Base-by-base conservation (phyloP, 352 stramenopile genomes). In the Phytophthora cactorum region DNA sequence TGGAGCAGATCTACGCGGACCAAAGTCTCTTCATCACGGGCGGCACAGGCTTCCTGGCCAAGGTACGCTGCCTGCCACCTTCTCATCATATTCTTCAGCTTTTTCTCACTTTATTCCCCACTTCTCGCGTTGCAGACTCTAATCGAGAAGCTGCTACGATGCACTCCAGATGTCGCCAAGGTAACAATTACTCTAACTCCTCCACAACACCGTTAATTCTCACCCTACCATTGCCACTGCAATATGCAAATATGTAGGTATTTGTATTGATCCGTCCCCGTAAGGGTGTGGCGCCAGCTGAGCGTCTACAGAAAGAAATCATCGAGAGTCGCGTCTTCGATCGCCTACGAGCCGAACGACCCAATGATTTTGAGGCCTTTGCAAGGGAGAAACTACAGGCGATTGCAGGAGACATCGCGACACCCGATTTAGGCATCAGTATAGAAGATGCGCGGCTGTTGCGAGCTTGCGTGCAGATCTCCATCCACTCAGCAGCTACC, bases 11-110 rank as follows among this genome's bases (percentile, higher is more conserved):
- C 32, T 92, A 89, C 58, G 60, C 77, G 10, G 82, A 75, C 38
- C 89, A 91, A 46, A 78, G 75, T 31, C 64, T 97, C 56, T 93
- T 97, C 62, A 61, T 97, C 63, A 96, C 89, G n/a, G 89, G 89
- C 50, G 89, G 75, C 60, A 97, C 88, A 47, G 88, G 89, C 66
- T 97, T 97, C 69, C 74, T 95, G 38, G 89, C 82, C 61, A 96
- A 96, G 70, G 88, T 91, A 63, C 25, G 7, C 1, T 17, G 9
- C 11, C 43, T 0, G 29, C 2, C 10, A 22, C 36, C 11, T 45
- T 22, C 3, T 10, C 22, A 5, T 2, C 25, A 5, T 36, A 17
- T 28, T 62, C 22, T 55, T 39, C 32, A 57, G 43, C n/a, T 10
- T 66, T 9, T 50, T 17, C 59, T 71, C 14, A 68, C 34, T 25